Evolutionary conservation across 1,284 basidiomycete genomes (phyloP), one percentile per base, ranked within the genome.

Genomic region (Athelia sp.): DNA sequence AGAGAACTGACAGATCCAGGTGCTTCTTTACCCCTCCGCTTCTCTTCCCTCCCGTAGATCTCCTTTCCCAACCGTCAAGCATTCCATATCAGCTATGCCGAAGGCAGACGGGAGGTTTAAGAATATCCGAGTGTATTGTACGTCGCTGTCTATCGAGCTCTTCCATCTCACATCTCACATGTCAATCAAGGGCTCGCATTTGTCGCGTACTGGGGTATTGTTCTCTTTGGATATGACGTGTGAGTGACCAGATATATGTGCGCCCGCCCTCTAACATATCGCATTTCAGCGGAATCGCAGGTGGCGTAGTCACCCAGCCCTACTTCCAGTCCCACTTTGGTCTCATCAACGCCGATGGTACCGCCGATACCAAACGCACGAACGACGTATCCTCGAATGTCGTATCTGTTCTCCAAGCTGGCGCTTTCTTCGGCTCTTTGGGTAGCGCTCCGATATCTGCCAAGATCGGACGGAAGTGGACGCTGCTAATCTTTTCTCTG

Each of bases 361-460:
- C 53, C 1, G 58, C 66, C 14, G 64, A 70, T 53, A 64, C 55
- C 18, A 56, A 54, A 21, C 70, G 69, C 44, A 59, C 62, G 11
- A 70, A 79, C 54, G 68, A 70, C 2, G 71, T 90, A 22, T 81
- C 76, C 8, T 75, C 73, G 44, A 83, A 84, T 57, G 75, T 87
- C 49, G 88, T 90, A 19, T 84, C 87, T 10, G 85, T 90, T 18
- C 75, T 91, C 17, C 87, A 90, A 62, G 88, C 82, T 1, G 87
- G 87, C 35, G 84, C 84, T 1, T 90, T 90, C 73, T 90, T 91
- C 59, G 88, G 90, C 43, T 84, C 88, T 13, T 61, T 91, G 6
- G 70, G 73, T 18, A 82, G 77, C 54, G 79, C 81, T 0, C 84
- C 83, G 0, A 58, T 87, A 21, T 86, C 86, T n/a, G 19, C 15